Evolutionary conservation across 2,329 filamentous ascomycete genomes (phyloP).

Genomic region (Escovopsis weberi): DNA sequence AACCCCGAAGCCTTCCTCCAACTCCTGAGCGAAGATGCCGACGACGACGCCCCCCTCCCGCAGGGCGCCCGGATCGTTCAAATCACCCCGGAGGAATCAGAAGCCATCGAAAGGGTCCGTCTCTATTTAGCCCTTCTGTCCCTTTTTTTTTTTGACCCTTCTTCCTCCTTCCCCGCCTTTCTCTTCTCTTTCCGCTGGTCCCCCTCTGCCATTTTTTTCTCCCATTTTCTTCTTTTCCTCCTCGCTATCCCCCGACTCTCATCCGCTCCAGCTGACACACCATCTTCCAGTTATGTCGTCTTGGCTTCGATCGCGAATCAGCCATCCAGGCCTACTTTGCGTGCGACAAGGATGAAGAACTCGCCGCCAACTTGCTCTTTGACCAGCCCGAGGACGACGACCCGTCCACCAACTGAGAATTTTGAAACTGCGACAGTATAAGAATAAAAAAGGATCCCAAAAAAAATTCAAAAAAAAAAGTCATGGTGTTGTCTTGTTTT

Average conservation of each 20-base stretch:
- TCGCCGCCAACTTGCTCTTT: constrained; percentile 95
- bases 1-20: constrained; percentile 90
- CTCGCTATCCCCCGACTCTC: no score
- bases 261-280: not conserved
- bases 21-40: constrained; percentile 74
- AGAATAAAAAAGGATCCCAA: no score
- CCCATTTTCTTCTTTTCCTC: not conserved
- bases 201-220: not conserved
- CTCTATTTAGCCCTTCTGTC: not conserved
- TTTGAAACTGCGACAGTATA: not conserved
- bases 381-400: constrained; percentile 87
- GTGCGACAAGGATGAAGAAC: constrained; percentile 98
- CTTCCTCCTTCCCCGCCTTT: no score
- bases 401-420: constrained; percentile 27
- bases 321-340: constrained; percentile 98
- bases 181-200: no score
- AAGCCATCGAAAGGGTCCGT: constrained; percentile 83
- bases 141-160: not conserved
- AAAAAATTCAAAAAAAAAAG: no score
- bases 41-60: constrained; percentile 71
- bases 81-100: constrained; percentile 90
- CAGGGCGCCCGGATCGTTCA: constrained; percentile 80
- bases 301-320: constrained; percentile 84
- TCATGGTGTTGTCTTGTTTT: not conserved
- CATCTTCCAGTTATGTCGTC: constrained; percentile 57